Conservation (phyloP, 257 asterid species). For the Jacaranda copaia region DNA sequence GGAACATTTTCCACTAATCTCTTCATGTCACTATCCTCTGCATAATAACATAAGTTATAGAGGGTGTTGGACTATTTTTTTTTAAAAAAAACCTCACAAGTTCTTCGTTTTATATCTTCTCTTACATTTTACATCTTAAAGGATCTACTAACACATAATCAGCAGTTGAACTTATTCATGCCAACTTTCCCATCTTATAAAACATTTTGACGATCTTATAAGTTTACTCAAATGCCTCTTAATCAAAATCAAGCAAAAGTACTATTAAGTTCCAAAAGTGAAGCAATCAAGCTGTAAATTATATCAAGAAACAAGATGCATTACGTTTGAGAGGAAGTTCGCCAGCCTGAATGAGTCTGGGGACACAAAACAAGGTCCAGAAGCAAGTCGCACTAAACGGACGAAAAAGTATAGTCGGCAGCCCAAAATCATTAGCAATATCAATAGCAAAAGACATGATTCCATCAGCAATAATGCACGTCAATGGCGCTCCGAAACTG, state of each 20-base stretch:
- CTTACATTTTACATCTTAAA: too few relatives aligned
- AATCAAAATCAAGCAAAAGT: background rate
- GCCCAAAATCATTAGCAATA: slow-evolving; percentile 39
- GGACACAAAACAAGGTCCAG: slow-evolving; percentile 46
- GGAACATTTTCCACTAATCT: slow-evolving; percentile 22
- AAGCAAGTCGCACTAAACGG: slow-evolving; percentile 44
- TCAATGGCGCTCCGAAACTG: slow-evolving; percentile 24
- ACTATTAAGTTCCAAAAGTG: background rate
- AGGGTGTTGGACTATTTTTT: background rate
- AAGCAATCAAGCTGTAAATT: too few relatives aligned
- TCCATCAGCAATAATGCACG: slow-evolving; percentile 46
- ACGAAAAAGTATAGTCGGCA: slow-evolving; percentile 38
- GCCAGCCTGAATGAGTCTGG: slow-evolving; percentile 43
- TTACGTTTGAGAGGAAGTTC: slow-evolving; percentile 42
- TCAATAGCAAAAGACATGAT: slow-evolving; percentile 41
- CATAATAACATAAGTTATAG: background rate
- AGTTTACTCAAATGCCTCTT: too few relatives aligned
- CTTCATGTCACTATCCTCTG: slow-evolving; percentile 42
- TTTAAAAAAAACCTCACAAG: too few relatives aligned
- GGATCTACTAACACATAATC: too few relatives aligned
- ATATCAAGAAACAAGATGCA: background rate
- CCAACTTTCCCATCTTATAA: too few relatives aligned
- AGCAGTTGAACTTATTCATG: too few relatives aligned
- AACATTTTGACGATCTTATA: too few relatives aligned
- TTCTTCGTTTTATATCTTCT: too few relatives aligned